Evolutionary conservation across 2,329 filamentous ascomycete species (phyloP).

Genomic region (Ceratocystis ficicola): DNA sequence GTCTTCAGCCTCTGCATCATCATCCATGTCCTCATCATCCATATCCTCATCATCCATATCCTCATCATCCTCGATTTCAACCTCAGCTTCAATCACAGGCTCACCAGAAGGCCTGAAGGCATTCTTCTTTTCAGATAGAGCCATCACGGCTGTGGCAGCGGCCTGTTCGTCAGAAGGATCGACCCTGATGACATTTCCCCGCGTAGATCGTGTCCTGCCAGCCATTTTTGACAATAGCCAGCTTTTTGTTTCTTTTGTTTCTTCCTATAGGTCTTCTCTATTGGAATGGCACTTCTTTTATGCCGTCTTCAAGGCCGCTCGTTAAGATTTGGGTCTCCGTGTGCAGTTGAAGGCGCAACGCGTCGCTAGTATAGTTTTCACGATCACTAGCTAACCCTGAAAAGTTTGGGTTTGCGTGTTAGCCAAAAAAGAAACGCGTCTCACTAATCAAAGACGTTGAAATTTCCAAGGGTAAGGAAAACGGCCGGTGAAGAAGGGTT

Average conservation of each 20-base stretch:
- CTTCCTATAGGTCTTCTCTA: neutral
- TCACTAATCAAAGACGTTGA: slow-evolving; percentile 12
- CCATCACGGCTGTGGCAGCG: slow-evolving; percentile 21
- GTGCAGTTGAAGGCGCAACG: too few species aligned
- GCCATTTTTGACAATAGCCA: slow-evolving; percentile 6
- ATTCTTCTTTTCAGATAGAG: slow-evolving; percentile 19
- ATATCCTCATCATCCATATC: slow-evolving; percentile 8
- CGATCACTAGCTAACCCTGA: neutral
- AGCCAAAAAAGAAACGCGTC: slow-evolving; percentile 19
- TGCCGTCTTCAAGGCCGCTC: neutral
- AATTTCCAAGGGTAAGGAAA: slow-evolving; percentile 21
- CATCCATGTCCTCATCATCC: slow-evolving; percentile 9
- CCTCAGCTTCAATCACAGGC: neutral
- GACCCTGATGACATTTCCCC: slow-evolving; percentile 12
- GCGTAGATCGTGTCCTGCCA: slow-evolving; percentile 21
- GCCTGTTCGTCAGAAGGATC: slow-evolving; percentile 20
- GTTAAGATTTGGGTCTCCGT: too few species aligned
- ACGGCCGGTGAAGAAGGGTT: slow-evolving; percentile 17
- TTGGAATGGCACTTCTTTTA: neutral
- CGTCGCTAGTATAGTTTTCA: too few species aligned
- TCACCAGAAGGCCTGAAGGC: neutral
- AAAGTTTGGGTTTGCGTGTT: slow-evolving; percentile 5
- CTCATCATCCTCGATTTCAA: neutral
- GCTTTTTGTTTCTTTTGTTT: neutral
- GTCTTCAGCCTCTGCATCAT: slow-evolving; percentile 15